Percentiles rank a stretch among this genome's conserved stretches.
These are phyloP conservation scores for Fusarium mundagurra DNA, from an alignment of 2,329 filamentous ascomycete genomes.

Conservation along the genomic window DNA sequence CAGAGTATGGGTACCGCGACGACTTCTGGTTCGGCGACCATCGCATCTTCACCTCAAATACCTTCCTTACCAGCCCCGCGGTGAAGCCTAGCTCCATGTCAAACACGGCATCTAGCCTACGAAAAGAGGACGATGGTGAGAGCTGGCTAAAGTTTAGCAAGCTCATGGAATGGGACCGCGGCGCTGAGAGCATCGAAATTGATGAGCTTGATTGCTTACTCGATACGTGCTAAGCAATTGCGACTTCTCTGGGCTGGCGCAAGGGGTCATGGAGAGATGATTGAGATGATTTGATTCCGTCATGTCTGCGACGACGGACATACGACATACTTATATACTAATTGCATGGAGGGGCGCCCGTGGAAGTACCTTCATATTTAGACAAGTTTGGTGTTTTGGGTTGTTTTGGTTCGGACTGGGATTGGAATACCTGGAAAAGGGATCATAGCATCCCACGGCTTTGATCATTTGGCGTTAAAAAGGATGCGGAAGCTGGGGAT, in stretches of 20 bases:
- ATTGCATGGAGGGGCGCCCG: constrained; percentile 42
- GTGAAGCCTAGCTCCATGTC: constrained; percentile 52
- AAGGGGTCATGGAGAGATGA: constrained; percentile 35
- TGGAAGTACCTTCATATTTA: constrained; percentile 48
- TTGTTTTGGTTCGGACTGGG: constrained; percentile 32
- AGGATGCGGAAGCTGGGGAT: constrained; percentile 22
- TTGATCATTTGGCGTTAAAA: constrained; percentile 36
- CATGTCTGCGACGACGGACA: constrained; percentile 40
- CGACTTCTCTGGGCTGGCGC: constrained; percentile 30
- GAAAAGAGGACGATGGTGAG: constrained; percentile 53
- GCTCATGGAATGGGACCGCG: constrained; percentile 69
- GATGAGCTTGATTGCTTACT: constrained; percentile 93
- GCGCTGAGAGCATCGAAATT: constrained; percentile 88
- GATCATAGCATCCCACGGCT: constrained; percentile 23
- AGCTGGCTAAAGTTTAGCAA: constrained; percentile 54
- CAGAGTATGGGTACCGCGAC: constrained; percentile 55
- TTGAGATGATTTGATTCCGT: constrained; percentile 34
- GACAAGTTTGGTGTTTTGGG: constrained; percentile 37
- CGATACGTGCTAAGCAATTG: constrained; percentile 69
- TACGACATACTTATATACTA: constrained; percentile 36
- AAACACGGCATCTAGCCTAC: constrained; percentile 39
- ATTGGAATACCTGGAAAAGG: constrained; percentile 37
- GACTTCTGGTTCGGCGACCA: constrained; percentile 65
- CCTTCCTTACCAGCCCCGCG: constrained; percentile 64
- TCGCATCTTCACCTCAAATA: constrained; percentile 48